phyloP scores from a whole-genome alignment of 2,329 filamentous ascomycete genomes.

The Shiraia sp. region DNA sequence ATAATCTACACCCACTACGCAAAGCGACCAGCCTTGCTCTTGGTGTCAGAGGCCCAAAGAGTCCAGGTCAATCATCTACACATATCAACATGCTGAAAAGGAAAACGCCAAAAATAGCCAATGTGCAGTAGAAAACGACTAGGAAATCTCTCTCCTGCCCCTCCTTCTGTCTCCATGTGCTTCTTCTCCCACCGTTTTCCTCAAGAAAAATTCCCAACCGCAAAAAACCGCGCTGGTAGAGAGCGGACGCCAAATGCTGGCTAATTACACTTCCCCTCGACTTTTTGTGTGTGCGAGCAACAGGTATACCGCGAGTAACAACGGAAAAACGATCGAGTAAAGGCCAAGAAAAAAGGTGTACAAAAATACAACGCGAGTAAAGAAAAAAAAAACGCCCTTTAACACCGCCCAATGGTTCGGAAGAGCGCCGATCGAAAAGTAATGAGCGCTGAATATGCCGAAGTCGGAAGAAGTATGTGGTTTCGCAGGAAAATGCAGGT shows the following conservation, averaged over 20 bases:
- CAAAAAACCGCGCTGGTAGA: slow-evolving; percentile 4
- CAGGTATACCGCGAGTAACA: slow-evolving; percentile 22
- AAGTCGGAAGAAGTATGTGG: slow-evolving; percentile 13
- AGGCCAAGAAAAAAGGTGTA: slow-evolving; percentile 6
- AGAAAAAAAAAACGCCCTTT: slow-evolving; percentile 20
- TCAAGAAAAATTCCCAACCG: slow-evolving; percentile 10
- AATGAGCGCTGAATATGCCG: slow-evolving; percentile 29
- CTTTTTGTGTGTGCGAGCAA: slow-evolving; percentile 21
- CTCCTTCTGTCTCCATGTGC: background rate
- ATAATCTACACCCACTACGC: no score
- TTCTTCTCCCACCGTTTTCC: background rate
- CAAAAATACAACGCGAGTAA: slow-evolving; percentile 13
- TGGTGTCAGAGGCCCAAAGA: no score
- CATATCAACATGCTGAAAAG: slow-evolving; percentile 19
- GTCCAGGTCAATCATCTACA: slow-evolving; percentile 12
- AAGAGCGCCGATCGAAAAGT: slow-evolving; percentile 18
- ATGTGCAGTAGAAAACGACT: no score
- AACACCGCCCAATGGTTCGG: slow-evolving; percentile 41
- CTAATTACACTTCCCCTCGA: slow-evolving; percentile 34
- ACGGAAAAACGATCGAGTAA: slow-evolving; percentile 5
- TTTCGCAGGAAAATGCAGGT: slow-evolving; percentile 29
- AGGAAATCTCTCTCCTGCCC: background rate
- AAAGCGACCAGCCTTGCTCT: no score
- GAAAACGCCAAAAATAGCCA: slow-evolving; percentile 1
- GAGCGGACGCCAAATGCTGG: slow-evolving; percentile 20